These are phyloP conservation scores for Rhizophora mangle DNA, from an alignment of 345 rosid species.

Conservation along the genomic window DNA sequence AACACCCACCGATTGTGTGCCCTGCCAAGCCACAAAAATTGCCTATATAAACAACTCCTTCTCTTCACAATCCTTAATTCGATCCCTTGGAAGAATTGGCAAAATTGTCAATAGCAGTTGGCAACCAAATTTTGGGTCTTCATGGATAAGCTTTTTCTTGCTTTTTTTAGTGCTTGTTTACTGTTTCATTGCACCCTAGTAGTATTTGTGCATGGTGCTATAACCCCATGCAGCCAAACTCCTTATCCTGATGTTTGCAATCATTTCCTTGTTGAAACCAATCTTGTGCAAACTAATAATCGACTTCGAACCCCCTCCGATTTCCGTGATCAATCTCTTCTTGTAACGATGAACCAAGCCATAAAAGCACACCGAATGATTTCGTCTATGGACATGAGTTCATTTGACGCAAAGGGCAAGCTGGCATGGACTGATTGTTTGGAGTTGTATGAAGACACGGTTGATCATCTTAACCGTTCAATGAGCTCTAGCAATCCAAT, in stretches of 20 bases:
- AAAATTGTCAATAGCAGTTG: not conserved
- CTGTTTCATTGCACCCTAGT: constrained; percentile 5
- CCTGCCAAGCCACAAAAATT: not conserved
- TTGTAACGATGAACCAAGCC: constrained; percentile 54
- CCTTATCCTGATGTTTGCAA: constrained; percentile 58
- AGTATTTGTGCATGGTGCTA: constrained; percentile 24
- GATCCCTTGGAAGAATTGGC: constrained; percentile 1
- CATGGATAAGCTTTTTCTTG: constrained; percentile 32
- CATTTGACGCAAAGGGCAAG: constrained; percentile 40
- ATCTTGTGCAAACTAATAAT: constrained; percentile 2
- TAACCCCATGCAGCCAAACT: constrained; percentile 55
- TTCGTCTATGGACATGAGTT: constrained; percentile 36
- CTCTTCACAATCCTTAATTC: constrained; percentile 7
- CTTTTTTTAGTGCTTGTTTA: constrained; percentile 14
- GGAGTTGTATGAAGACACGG: constrained; percentile 58
- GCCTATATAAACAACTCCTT: constrained; percentile 30
- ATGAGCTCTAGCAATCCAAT: constrained; percentile 34
- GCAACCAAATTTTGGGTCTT: not conserved
- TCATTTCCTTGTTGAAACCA: constrained; percentile 24
- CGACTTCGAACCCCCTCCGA: constrained; percentile 10
- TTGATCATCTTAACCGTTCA: constrained; percentile 52
- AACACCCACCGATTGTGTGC: not conserved
- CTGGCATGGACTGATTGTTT: constrained; percentile 64
- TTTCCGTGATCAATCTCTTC: constrained; percentile 46
- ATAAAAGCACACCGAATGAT: constrained; percentile 42